A percentile compares a stretch with the other conserved stretches of the same genome.
These are phyloP conservation scores for Neofusicoccum parvum DNA, from an alignment of 2,329 filamentous ascomycete species.

Conservation along the genomic window DNA sequence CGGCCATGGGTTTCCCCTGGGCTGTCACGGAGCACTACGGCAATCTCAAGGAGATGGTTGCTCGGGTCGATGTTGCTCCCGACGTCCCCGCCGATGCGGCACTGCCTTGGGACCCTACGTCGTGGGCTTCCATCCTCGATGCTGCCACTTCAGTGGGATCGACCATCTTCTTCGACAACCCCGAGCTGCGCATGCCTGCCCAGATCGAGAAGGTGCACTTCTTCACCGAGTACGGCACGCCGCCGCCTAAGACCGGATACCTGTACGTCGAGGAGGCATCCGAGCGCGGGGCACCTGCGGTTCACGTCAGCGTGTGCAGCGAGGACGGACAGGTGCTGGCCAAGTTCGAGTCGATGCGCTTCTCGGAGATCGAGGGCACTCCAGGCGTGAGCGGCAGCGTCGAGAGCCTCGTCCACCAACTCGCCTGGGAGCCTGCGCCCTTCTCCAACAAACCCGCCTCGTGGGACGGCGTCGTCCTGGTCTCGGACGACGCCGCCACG, in stretches of 20 bases:
- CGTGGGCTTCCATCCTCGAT: slow-evolving; percentile 46
- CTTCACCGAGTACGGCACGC: slow-evolving; percentile 23
- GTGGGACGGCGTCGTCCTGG: slow-evolving; percentile 31
- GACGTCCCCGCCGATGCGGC: slow-evolving; percentile 3
- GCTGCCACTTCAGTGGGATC: slow-evolving; percentile 48
- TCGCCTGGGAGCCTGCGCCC: slow-evolving; percentile 42
- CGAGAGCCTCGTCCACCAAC: slow-evolving; percentile 39
- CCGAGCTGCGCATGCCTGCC: slow-evolving; percentile 42
- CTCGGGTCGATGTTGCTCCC: slow-evolving; percentile 40
- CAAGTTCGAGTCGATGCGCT: slow-evolving; percentile 40
- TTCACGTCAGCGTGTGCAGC: slow-evolving; percentile 33
- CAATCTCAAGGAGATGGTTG: slow-evolving; percentile 45
- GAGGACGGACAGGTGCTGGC: slow-evolving; percentile 35
- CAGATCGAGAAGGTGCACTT: slow-evolving; percentile 35
- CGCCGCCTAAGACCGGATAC: slow-evolving; percentile 38
- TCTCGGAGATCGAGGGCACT: slow-evolving; percentile 43
- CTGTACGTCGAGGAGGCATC: slow-evolving; percentile 35
- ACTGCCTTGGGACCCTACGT: slow-evolving; percentile 33
- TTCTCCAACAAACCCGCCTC: slow-evolving; percentile 34
- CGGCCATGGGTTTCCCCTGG: slow-evolving; percentile 48
- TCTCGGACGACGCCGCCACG: slow-evolving; percentile 29
- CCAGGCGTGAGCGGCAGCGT: slow-evolving; percentile 27
- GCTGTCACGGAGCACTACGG: slow-evolving; percentile 42
- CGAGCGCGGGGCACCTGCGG: slow-evolving; percentile 31
- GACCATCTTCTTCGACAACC: slow-evolving; percentile 41